Evolutionary conservation across 108 stramenopile species (phyloP).

Genomic region (Skeletonema menzelii): DNA sequence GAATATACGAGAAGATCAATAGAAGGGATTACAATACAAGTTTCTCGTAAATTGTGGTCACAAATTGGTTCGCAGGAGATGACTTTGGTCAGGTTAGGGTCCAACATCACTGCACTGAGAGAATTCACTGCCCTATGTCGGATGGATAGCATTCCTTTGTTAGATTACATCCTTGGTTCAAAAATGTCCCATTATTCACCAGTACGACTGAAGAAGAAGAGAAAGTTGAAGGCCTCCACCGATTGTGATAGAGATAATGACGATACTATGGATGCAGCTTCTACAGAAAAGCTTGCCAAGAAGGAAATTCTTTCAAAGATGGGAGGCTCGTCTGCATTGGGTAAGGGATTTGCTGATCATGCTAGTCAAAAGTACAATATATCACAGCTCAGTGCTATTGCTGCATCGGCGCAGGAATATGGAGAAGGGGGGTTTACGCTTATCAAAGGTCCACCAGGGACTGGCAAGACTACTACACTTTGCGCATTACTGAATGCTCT

Average conservation of each 20-base stretch:
- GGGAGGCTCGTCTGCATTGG: constrained; percentile 70
- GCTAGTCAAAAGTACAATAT: constrained; percentile 76
- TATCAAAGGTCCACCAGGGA: constrained; percentile 63
- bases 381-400: constrained; percentile 80
- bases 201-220: neutral
- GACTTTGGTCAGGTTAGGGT: constrained; percentile 66
- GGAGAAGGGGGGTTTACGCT: constrained; percentile 87
- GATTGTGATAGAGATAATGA: constrained; percentile 3
- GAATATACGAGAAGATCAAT: constrained; percentile 58
- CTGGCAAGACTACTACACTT: constrained; percentile 92
- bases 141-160: constrained; percentile 67
- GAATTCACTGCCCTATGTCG: constrained; percentile 84
- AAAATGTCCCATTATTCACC: constrained; percentile 34
- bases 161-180: constrained; percentile 61
- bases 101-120: constrained; percentile 74
- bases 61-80: constrained; percentile 46
- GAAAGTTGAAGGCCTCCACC: neutral
- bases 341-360: constrained; percentile 81
- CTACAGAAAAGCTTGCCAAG: constrained; percentile 36
- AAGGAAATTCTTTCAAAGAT: constrained; percentile 54
- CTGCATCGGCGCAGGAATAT: constrained; percentile 73
- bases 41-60: constrained; percentile 70
- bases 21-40: constrained; percentile 60
- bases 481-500: constrained; percentile 92
- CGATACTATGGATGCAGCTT: constrained; percentile 2